Base-by-base conservation (phyloP, 2,329 filamentous ascomycete genomes). In the Chaetothyriales sp. region DNA sequence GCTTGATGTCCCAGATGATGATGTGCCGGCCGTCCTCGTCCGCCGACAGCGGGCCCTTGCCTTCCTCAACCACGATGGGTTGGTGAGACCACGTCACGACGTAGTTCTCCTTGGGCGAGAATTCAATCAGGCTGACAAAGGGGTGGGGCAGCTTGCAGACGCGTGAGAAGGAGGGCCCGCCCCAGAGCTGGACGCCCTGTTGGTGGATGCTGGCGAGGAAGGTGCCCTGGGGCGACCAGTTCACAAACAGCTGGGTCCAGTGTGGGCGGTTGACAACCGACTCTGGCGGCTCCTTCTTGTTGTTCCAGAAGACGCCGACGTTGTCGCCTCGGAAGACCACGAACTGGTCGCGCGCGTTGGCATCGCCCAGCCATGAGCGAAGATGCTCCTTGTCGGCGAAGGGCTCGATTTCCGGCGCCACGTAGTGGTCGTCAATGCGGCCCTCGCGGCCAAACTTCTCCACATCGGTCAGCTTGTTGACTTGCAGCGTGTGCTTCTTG, bases 1-100 rank as follows among this genome's bases (percentile, higher is more conserved):
- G 92, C 49, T 86, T 85, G 56, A 97, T 83, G 65, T 97, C 90
- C 92, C 92, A 98, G 65, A 98, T 89, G 65, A 98, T 85, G 70
- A 97, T 97, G 77, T 97, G 95, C 77, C 97, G 97, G 69, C 92
- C 92, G 63, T 98, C 90, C 65, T 98, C 92, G 64, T 97, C 92
- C 55, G 89, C 75, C 2, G 86, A 83, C 48, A 95, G 77, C 2
- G 86, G 84, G 68, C 94, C 85, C 58, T 86, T 85, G 59, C 83
- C 82, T 62, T 97, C 92, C 54, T 92, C 86, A 52, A 98, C 88
- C 55, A 85, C 81, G 64, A 98, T 94, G 20, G 92, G 89, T 48
- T 88, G 81, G 70, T 90, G 88, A 49, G 92, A 97, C 92, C 92
- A 98, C 51, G 92, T 97, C 52, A 90, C 89, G 51, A 98, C 69